A percentile compares a stretch with the other conserved stretches of the same genome.
phyloP scores from a whole-genome alignment of 257 asterid genomes.

The Marsdenia floribunda region DNA sequence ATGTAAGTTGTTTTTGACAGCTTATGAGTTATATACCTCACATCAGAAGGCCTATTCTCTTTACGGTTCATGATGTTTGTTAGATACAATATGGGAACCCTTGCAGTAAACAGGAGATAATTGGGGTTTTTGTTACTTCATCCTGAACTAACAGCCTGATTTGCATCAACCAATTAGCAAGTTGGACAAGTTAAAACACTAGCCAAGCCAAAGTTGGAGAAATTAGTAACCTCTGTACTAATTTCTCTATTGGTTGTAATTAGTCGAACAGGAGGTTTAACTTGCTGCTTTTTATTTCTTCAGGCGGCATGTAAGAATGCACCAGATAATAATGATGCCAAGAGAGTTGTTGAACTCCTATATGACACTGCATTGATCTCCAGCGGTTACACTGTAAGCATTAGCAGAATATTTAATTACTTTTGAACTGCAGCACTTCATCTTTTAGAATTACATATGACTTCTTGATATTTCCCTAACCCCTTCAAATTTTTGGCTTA shows the following conservation, averaged over 20 bases:
- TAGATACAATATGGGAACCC: neutral
- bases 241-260: neutral
- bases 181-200: neutral
- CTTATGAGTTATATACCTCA: neutral
- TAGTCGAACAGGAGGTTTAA: neutral
- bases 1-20: conserved; percentile 36
- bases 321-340: conserved; percentile 84
- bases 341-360: conserved; percentile 81
- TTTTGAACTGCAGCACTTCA: neutral
- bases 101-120: neutral
- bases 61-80: neutral
- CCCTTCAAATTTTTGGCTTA: neutral
- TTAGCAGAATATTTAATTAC: too few species aligned
- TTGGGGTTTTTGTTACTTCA: neutral
- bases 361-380: conserved; percentile 90
- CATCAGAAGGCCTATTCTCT: too few species aligned
- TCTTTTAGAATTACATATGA: neutral
- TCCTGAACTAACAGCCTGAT: neutral
- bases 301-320: conserved; percentile 98
- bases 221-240: too few species aligned
- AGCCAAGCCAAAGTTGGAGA: neutral
- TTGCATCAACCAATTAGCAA: neutral
- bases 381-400: conserved; percentile 92
- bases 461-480: neutral
- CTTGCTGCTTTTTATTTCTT: neutral